Evolutionary conservation across 257 asterid genomes (phyloP).

Genomic region (Galeopsis tetrahit): DNA sequence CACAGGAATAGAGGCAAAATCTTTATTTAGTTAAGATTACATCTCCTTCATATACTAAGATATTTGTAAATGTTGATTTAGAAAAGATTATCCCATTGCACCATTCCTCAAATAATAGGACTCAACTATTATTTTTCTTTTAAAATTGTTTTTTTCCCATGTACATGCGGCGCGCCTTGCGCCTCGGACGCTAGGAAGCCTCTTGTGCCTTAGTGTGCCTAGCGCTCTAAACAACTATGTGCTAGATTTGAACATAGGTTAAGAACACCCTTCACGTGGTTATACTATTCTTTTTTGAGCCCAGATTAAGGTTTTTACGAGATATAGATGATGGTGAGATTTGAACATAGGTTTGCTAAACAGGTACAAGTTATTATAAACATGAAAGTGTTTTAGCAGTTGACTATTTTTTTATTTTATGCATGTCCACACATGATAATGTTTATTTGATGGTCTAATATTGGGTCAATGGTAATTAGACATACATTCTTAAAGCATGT

Average conservation of each 20-base stretch:
- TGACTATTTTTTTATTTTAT: neutral
- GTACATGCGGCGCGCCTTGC: neutral
- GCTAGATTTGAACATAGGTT: neutral
- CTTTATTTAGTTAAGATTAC: neutral
- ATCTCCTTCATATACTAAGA: neutral
- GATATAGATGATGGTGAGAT: slow-evolving; percentile 5
- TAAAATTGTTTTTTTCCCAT: too few relatives aligned
- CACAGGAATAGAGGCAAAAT: neutral
- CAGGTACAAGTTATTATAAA: neutral
- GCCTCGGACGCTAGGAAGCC: neutral
- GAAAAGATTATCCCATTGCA: neutral
- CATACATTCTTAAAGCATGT: neutral
- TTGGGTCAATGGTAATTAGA: neutral
- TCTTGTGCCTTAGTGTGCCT: neutral
- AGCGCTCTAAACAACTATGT: neutral
- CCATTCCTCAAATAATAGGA: neutral
- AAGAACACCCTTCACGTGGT: neutral
- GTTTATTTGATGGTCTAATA: neutral
- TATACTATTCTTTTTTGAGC: neutral
- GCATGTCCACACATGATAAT: neutral
- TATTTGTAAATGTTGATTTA: neutral
- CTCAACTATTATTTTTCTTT: neutral
- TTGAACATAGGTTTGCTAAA: neutral
- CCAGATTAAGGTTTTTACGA: neutral
- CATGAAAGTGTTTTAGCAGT: neutral